Base-by-base conservation (phyloP, 805 yeast genomes). In the Schwanniomyces pseudopolymorphus region DNA sequence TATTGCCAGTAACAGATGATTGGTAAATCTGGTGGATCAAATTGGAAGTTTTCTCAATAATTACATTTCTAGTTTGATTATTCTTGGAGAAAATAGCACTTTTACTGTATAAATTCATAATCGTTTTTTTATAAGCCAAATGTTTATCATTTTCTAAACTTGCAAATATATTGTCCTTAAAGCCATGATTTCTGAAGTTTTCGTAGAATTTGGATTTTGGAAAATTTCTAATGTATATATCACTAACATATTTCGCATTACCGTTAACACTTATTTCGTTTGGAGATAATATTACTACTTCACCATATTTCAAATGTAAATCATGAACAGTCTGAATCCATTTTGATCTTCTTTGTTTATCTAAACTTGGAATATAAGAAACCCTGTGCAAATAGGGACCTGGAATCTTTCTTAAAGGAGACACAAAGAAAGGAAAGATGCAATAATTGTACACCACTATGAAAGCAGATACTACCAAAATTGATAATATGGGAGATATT, bases 211-310 rank as follows among this genome's bases (percentile, higher is more conserved):
- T 48, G 0, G 82, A 64, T 69, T 85, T 72, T 67, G 86, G 75
- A 67, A 75, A 68, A 67, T 85, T 67, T 48, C 71, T 74, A 44
- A 78, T 62, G 59, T 85, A 86, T 17, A 85, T 74, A 37, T 80
- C 81, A 52, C 75, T 77, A 35, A 83, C 52, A 49, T 69, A 77
- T 40, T 71, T 72, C 4, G 72, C 56, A 43, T 83, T 80, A 1
- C 72, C 76, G 39, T 78, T 70, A 39, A 85, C 74, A 42, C 85
- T 81, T 16, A 85, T 67, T 53, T 84, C 89, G 20, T 67, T 63
- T 2, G 90, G 89, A 1, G 81, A 74, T 11, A 85, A 61, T 19
- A 85, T 67, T 4, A 85, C 81, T 3, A 84, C 78, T 6, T 84
- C 76, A 1, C 90, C 91, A 54, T 83, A 83, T 47, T 66, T 59